These are phyloP conservation scores for Suhomyces bolitotheri DNA, from an alignment of 1,139 yeast genomes.

Conservation along the genomic window DNA sequence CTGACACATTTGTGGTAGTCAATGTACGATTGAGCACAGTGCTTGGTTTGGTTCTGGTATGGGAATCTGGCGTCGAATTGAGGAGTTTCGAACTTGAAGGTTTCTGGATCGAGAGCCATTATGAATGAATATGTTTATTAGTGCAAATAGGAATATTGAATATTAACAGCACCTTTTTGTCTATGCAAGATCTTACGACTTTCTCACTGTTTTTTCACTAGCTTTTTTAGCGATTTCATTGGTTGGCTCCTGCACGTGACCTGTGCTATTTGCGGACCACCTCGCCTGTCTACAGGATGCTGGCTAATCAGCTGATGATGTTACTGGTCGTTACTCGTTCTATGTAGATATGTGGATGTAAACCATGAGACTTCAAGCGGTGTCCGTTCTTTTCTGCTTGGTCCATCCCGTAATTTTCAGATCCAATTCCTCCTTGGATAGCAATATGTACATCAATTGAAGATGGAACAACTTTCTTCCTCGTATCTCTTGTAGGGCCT, in stretches of 20 bases:
- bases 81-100: conserved; percentile 68
- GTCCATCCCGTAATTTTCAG: conserved; percentile 19
- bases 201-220: conserved; percentile 12
- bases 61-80: conserved; percentile 95
- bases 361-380: no score
- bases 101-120: conserved; percentile 51
- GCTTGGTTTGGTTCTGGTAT: conserved; percentile 94
- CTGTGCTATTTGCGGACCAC: conserved; percentile 1
- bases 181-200: conserved; percentile 15
- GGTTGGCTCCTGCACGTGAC: conserved; percentile 14
- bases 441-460: conserved; percentile 23
- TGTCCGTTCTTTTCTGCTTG: conserved; percentile 8
- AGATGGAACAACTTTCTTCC: conserved; percentile 22
- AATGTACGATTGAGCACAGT: conserved; percentile 96
- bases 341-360: no score
- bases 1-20: conserved; percentile 97
- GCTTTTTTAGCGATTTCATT: conserved; percentile 13
- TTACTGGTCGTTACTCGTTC: no score
- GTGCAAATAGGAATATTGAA: conserved; percentile 4
- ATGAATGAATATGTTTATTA: conserved; percentile 9
- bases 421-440: conserved; percentile 14
- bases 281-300: conserved; percentile 2
- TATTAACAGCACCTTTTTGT: conserved; percentile 8
- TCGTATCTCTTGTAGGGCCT: conserved; percentile 12
- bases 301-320: conserved; percentile 2